Base-by-base conservation (phyloP, 163 green algal genomes). In the Prototheca cutis region DNA sequence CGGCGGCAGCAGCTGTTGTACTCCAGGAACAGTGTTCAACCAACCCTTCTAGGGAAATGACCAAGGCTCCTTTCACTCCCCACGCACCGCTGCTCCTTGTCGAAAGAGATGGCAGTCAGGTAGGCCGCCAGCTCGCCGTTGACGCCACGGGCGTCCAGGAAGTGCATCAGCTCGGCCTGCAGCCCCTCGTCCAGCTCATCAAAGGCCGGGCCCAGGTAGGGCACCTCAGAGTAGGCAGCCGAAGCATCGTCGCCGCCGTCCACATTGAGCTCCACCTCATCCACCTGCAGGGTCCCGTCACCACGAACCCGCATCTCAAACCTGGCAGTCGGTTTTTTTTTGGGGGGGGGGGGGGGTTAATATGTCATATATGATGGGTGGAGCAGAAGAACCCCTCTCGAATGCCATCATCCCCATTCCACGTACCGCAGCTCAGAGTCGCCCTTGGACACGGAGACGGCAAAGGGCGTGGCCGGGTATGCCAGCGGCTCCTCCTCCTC, bases 51-150 rank as follows among this genome's bases (percentile, higher is more conserved):
- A n/a, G n/a, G n/a, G n/a, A n/a, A n/a, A n/a, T n/a, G n/a, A n/a
- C n/a, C n/a, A n/a, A n/a, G n/a, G n/a, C n/a, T n/a, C n/a, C n/a
- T n/a, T n/a, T n/a, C n/a, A n/a, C n/a, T n/a, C n/a, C n/a, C n/a
- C n/a, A n/a, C n/a, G n/a, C n/a, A n/a, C n/a, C 63, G 56, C 68
- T 75, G 51, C 67, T 80, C 72, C 61, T 80, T 80, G 60, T 80
- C 72, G 29, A 74, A 55, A 1, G 60, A 33, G 24, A 75, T 58
- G 19, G 30, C 47, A 53, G 74, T 28, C 34, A 80, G 40, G 59
- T 67, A 80, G 3, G n/a, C 58, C 1, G 59, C 72, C 55, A 80
- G 64, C 27, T 74, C 72, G 1, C 25, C 29, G 13, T 61, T 42
- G 25, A 71, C 40, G 23, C 64, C 64, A 48, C 71, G 56, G 61